Evolutionary conservation across 2,329 filamentous ascomycete species (phyloP), one percentile per base, ranked within the genome.

Genomic region (Sphaerulina vaccinii): DNA sequence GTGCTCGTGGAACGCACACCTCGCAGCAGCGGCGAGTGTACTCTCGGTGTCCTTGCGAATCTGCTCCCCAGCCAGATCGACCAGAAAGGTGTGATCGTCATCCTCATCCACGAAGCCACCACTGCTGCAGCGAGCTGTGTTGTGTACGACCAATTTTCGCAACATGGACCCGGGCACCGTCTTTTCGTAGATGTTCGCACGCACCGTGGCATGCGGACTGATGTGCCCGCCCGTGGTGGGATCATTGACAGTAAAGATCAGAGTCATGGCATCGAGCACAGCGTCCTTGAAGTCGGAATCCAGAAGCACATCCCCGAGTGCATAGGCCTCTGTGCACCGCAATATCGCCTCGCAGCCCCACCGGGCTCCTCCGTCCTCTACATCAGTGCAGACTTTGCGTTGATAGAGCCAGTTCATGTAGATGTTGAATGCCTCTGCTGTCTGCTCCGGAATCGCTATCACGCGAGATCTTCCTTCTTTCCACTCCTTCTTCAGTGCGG

Each of bases 231-330:
- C 27, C n/a, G n/a, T 29, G 27, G 27, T 29, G 7, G 27, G 27
- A 7, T 13, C 27, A 7, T 29, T 13, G 27, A 29, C 27, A 29
- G 27, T 29, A 13, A 13, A 7, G 27, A 7, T 7, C 13, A 13
- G 7, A 29, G 19, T 18, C 21, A 47, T 47, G 13, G 43, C 33
- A 22, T 58, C 49, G 2, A n/a, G 33, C 8, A 58, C 21, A 3
- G 46, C 52, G n/a, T 58, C 52, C 21, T 53, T 55, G 46, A 58
- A 55, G 21, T 53, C 55, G 10, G 3, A 7, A 18, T 58, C 55
- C 23, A 51, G n/a, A 4, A 58, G 24, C 15, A 41, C 32, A 23
- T 51, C 43, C 2, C 49, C 55, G 4, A 53, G 52, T 2, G 18
- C 13, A 22, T 58, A 58, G 6, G 46, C 45, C 3, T 27, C 9